These are phyloP conservation scores for Lentinula edodes DNA, from an alignment of 768 basidiomycete genomes.

Conservation along the genomic window DNA sequence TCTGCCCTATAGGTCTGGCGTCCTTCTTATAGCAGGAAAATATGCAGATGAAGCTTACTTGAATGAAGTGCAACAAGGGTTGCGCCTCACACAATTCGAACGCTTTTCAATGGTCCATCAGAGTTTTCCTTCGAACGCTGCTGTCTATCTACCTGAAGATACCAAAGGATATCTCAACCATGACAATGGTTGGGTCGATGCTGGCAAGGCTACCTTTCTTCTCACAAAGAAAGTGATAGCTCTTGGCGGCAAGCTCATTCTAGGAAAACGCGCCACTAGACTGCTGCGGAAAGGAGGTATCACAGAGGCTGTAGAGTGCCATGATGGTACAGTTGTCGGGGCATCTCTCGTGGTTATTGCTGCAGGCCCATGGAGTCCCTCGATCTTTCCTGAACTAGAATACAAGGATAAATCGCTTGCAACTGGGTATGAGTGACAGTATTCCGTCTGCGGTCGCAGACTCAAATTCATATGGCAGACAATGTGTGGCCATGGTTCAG, in stretches of 20 bases:
- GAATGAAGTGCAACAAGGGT: conserved; percentile 60
- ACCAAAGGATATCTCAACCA: conserved; percentile 63
- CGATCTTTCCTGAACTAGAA: conserved; percentile 57
- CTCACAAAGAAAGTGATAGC: conserved; percentile 51
- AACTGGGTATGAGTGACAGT: conserved; percentile 62
- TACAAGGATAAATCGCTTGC: conserved; percentile 55
- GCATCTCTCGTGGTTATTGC: conserved; percentile 67
- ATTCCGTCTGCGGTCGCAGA: not conserved
- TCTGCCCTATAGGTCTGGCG: conserved; percentile 53
- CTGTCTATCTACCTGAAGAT: conserved; percentile 27
- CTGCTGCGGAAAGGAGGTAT: conserved; percentile 35
- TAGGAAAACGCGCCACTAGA: conserved; percentile 51
- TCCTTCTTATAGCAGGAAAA: conserved; percentile 47
- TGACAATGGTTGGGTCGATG: conserved; percentile 83
- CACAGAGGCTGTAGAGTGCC: conserved; percentile 57
- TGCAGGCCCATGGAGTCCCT: conserved; percentile 83
- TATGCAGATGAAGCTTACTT: conserved; percentile 43
- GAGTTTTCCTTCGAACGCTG: conserved; percentile 39
- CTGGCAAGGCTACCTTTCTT: conserved; percentile 55
- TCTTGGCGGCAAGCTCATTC: conserved; percentile 54
- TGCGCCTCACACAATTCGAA: conserved; percentile 36
- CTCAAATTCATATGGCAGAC: conserved; percentile 37
- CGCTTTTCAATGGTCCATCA: conserved; percentile 35
- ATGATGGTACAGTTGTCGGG: conserved; percentile 46
- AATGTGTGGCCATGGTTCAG: conserved; percentile 72